These are phyloP conservation scores for Fraxinus baroniana DNA, from an alignment of 305 asterid genomes.

Conservation along the genomic window DNA sequence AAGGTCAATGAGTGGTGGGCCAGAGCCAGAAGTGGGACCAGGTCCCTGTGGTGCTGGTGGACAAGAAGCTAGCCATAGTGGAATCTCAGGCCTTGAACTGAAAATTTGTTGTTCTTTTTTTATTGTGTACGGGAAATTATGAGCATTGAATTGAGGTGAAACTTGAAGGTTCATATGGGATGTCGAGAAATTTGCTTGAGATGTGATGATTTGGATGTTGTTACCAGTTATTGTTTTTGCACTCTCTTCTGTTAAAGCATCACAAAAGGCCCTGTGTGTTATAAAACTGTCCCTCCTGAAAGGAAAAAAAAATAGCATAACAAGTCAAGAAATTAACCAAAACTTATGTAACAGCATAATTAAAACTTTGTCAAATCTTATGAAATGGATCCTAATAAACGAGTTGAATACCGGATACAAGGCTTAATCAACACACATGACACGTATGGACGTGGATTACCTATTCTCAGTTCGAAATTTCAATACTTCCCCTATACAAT, in stretches of 20 bases:
- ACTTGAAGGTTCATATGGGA: constrained; percentile 31
- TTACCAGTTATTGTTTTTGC: constrained; percentile 33
- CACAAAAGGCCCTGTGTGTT: constrained; percentile 73
- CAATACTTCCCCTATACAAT: constrained; percentile 17
- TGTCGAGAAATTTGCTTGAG: constrained; percentile 22
- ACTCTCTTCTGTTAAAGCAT: constrained; percentile 56
- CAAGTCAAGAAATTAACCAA: background rate
- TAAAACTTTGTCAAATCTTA: background rate
- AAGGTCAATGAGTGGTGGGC: constrained; percentile 33
- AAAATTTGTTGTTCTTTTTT: constrained; percentile 51
- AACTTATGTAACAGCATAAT: background rate
- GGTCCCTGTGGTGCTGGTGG: constrained; percentile 21
- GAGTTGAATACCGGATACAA: background rate
- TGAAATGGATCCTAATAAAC: background rate
- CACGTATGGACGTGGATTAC: background rate
- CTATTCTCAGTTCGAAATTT: constrained; percentile 27
- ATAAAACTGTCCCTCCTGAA: constrained; percentile 71
- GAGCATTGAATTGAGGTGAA: constrained; percentile 34
- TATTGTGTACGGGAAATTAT: constrained; percentile 31
- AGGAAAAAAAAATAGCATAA: background rate
- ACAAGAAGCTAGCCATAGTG: constrained; percentile 45
- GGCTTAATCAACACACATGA: background rate
- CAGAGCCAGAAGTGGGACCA: constrained; percentile 13
- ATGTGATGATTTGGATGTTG: constrained; percentile 12
- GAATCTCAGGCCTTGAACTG: constrained; percentile 38